Evolutionary conservation across 1,284 basidiomycete genomes (phyloP).

Genomic region (Ganoderma lingzhi): DNA sequence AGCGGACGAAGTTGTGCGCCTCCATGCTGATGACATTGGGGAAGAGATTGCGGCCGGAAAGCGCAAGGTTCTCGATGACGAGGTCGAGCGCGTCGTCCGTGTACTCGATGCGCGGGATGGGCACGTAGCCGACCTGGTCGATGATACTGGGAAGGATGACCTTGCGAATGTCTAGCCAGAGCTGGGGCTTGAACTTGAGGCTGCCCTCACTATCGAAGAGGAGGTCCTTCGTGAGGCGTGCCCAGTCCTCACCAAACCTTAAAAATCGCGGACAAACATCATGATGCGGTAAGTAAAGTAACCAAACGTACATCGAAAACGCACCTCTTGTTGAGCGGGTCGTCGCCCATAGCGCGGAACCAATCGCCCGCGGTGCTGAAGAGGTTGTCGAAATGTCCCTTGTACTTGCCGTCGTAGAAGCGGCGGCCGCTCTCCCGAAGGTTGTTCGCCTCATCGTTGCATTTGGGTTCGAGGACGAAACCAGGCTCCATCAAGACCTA

Average conservation of each 20-base stretch:
- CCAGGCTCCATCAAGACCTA: constrained; percentile 87
- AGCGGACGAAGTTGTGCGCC: constrained; percentile 86
- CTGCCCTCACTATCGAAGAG: constrained; percentile 68
- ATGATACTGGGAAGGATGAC: constrained; percentile 87
- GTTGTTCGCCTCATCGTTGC: constrained; percentile 65
- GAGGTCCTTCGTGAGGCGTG: constrained; percentile 83
- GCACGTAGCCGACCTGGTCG: constrained; percentile 85
- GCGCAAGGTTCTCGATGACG: constrained; percentile 92
- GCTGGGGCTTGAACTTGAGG: constrained; percentile 87
- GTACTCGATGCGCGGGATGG: constrained; percentile 92
- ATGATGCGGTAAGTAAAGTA: no score
- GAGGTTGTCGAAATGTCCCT: constrained; percentile 82
- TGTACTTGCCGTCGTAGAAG: constrained; percentile 91
- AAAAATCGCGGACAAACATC: background rate
- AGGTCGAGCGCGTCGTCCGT: constrained; percentile 84
- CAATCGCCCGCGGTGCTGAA: constrained; percentile 77
- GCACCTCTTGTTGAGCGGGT: constrained; percentile 77
- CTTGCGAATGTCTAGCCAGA: constrained; percentile 89
- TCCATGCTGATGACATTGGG: constrained; percentile 86
- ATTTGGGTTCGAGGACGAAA: constrained; percentile 86
- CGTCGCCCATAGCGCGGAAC: constrained; percentile 87
- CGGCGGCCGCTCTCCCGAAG: constrained; percentile 75
- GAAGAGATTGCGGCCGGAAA: constrained; percentile 86
- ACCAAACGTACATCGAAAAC: constrained; percentile 9
- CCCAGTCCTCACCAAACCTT: constrained; percentile 83